Evolutionary conservation across 352 stramenopile genomes (phyloP).

Genomic region (Pythium sp.): DNA sequence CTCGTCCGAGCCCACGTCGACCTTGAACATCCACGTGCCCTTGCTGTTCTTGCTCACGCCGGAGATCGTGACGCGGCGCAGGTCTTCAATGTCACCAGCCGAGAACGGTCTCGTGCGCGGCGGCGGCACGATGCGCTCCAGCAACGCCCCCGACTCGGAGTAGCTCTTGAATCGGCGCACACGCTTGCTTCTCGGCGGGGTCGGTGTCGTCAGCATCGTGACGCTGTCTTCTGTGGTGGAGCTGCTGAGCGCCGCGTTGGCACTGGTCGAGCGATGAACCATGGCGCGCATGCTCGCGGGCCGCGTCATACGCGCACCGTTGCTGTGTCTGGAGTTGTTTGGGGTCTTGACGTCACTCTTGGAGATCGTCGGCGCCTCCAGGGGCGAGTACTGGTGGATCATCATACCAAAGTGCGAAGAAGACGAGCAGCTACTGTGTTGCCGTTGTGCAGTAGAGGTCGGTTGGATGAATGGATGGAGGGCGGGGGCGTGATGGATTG

Average conservation of each 20-base stretch:
- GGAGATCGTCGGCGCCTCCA: conserved; percentile 6
- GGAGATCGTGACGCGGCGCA: conserved; percentile 57
- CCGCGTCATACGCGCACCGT: conserved; percentile 1
- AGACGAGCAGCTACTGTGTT: not conserved
- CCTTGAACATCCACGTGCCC: conserved; percentile 77
- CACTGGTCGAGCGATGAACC: conserved; percentile 14
- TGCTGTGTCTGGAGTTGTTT: not conserved
- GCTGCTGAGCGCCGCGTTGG: conserved; percentile 1
- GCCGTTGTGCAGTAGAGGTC: not conserved
- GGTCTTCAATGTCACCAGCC: conserved; percentile 43
- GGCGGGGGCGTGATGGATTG: not conserved
- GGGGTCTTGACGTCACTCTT: conserved; percentile 5
- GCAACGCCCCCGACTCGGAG: conserved; percentile 47
- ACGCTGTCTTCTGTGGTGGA: conserved; percentile 14
- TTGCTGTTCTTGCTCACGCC: conserved; percentile 61
- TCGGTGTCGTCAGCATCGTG: conserved; percentile 17
- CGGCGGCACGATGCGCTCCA: conserved; percentile 38
- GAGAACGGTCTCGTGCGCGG: conserved; percentile 49
- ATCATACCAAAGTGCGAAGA: conserved; percentile 14
- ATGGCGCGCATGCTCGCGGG: conserved; percentile 14
- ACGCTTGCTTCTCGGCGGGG: conserved; percentile 19
- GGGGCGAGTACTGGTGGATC: conserved; percentile 18
- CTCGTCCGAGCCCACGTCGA: conserved; percentile 56
- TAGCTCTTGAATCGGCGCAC: conserved; percentile 58
- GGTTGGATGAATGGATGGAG: not conserved